phyloP scores from a whole-genome alignment of 169 alveolate species.

The Eimeria sp. region DNA sequence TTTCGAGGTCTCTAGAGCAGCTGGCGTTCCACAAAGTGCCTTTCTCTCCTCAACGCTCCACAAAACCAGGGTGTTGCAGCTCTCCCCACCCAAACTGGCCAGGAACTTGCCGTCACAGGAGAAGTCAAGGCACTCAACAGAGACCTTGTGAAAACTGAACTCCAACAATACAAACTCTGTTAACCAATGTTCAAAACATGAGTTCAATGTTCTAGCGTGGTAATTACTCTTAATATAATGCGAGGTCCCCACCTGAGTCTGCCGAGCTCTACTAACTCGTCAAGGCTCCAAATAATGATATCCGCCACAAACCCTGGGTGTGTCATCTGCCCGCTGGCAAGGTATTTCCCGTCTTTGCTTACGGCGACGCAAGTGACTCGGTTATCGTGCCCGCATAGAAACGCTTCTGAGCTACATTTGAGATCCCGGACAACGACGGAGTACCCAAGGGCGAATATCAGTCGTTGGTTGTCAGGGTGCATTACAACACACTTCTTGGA shows the following conservation, averaged over 20 bases:
- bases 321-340: constrained; percentile 96
- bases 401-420: constrained; percentile 90
- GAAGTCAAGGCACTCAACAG: constrained; percentile 80
- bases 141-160: constrained; percentile 82
- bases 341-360: constrained; percentile 92
- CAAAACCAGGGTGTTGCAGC: constrained; percentile 94
- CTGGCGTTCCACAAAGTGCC: constrained; percentile 94
- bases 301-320: constrained; percentile 95
- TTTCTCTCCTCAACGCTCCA: constrained; percentile 94
- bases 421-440: constrained; percentile 91
- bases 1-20: constrained; percentile 93
- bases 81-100: constrained; percentile 96
- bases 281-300: constrained; percentile 95
- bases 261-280: constrained; percentile 86
- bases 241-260: constrained; percentile 87
- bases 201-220: neutral
- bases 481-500: constrained; percentile 90
- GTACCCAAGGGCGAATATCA: constrained; percentile 95
- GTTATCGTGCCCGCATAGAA: constrained; percentile 95
- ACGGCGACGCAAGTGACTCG: constrained; percentile 87
- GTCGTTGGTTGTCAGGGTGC: constrained; percentile 95
- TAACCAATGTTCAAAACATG: neutral
- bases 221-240: neutral
- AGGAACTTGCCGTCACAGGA: constrained; percentile 88
- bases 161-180: neutral